These are phyloP conservation scores for Mollisia scopiformis DNA, from an alignment of 2,329 filamentous ascomycete species.

Conservation along the genomic window DNA sequence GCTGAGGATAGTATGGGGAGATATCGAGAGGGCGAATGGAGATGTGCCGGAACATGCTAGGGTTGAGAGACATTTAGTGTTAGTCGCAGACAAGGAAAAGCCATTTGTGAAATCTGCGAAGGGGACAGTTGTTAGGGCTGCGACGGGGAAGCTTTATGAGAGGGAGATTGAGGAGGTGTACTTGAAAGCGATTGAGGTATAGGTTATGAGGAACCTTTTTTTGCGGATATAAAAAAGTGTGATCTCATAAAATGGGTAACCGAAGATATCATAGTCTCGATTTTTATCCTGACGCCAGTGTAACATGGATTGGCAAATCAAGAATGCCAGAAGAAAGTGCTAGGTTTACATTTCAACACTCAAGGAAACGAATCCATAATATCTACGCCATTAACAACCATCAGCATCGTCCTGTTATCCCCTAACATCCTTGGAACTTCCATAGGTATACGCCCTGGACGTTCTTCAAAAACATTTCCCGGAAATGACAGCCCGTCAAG, in stretches of 20 bases:
- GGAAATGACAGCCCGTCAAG: no score
- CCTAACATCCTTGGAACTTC: slow-evolving; percentile 20
- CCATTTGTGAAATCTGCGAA: slow-evolving; percentile 21
- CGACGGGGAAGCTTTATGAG: slow-evolving; percentile 11
- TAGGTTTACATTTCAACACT: no score
- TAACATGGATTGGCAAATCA: no score
- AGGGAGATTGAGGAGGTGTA: slow-evolving; percentile 17
- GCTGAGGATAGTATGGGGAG: slow-evolving; percentile 18
- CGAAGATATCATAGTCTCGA: no score
- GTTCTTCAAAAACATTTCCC: no score
- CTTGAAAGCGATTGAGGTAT: not conserved
- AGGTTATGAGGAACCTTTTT: no score
- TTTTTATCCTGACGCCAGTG: no score
- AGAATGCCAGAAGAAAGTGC: not conserved
- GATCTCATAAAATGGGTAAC: no score
- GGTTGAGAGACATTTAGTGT: slow-evolving; percentile 15
- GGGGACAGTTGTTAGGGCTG: slow-evolving; percentile 17
- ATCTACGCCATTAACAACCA: slow-evolving; percentile 28
- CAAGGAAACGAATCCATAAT: slow-evolving; percentile 29
- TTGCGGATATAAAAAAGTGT: not conserved
- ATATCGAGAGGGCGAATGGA: slow-evolving; percentile 19
- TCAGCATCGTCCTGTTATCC: slow-evolving; percentile 24
- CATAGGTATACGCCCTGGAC: no score
- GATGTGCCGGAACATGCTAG: slow-evolving; percentile 23
- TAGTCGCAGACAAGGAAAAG: slow-evolving; percentile 16